Evolutionary conservation across 2,329 filamentous ascomycete genomes (phyloP).

Genomic region (Cercospora canescens): DNA sequence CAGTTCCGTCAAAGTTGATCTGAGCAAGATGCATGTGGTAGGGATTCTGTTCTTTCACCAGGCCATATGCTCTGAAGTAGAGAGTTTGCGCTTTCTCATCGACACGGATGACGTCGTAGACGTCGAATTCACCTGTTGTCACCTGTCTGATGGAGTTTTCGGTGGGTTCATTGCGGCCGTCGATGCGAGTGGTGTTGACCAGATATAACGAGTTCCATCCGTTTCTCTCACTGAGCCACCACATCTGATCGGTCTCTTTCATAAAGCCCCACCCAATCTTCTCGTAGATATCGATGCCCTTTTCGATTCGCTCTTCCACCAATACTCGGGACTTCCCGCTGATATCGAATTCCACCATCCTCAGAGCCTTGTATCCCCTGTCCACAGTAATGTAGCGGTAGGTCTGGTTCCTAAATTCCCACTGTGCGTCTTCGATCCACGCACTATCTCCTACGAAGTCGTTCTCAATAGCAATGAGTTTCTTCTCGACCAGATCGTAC

Average conservation of each 20-base stretch:
- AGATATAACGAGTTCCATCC: constrained; percentile 8
- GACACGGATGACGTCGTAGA: not conserved
- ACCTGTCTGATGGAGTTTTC: constrained; percentile 1
- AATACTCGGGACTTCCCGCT: not conserved
- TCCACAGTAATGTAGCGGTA: constrained; percentile 8
- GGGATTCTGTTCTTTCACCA: constrained; percentile 5
- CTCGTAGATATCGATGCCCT: not conserved
- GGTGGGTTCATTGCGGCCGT: not conserved
- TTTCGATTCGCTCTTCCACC: constrained; percentile 8
- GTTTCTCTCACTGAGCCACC: constrained; percentile 11
- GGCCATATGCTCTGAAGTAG: not conserved
- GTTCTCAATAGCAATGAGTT: not conserved
- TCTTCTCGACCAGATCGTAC: constrained; percentile 10
- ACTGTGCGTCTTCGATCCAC: not conserved
- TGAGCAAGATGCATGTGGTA: constrained; percentile 8
- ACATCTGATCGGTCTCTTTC: constrained; percentile 11
- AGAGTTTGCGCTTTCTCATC: constrained; percentile 1
- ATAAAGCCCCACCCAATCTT: constrained; percentile 8
- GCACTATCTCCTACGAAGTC: not conserved
- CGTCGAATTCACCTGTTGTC: constrained; percentile 1
- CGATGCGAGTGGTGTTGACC: not conserved
- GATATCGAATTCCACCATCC: constrained; percentile 9
- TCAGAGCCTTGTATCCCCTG: not conserved
- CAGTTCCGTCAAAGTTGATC: constrained; percentile 8
- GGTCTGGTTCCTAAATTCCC: not conserved